A percentile compares a stretch with the other conserved stretches of the same genome.
phyloP scores from a whole-genome alignment of 2,329 filamentous ascomycete species.

The Stagonosporopsis cucurbitacearum region DNA sequence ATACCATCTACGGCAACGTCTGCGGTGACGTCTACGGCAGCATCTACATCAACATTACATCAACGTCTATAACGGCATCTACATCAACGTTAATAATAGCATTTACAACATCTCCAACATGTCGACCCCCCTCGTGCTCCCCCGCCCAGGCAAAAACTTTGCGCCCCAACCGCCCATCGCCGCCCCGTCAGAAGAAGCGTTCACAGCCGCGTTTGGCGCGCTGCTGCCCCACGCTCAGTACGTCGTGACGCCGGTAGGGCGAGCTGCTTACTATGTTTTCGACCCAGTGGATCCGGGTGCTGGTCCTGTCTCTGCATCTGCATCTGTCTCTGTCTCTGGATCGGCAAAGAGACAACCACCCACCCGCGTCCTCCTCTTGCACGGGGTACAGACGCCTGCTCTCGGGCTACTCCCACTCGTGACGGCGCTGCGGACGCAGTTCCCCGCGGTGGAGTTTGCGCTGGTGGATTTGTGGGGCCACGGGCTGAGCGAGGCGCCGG shows the following conservation, averaged over 20 bases:
- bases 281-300: neutral
- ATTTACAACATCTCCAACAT: neutral
- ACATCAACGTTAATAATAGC: neutral
- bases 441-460: slow-evolving; percentile 51
- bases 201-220: slow-evolving; percentile 48
- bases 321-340: too few relatives aligned
- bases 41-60: too few relatives aligned
- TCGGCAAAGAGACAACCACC: neutral
- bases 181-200: slow-evolving; percentile 48
- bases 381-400: slow-evolving; percentile 60
- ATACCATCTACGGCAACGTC: too few relatives aligned
- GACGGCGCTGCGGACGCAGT: slow-evolving; percentile 41
- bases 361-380: slow-evolving; percentile 53
- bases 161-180: slow-evolving; percentile 25
- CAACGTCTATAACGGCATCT: neutral
- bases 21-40: too few relatives aligned
- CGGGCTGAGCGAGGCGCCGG: slow-evolving; percentile 58
- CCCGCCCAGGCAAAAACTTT: slow-evolving; percentile 32
- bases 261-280: slow-evolving; percentile 52
- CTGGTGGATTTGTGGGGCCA: slow-evolving; percentile 62
- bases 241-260: slow-evolving; percentile 43
- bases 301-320: neutral
- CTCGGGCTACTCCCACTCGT: slow-evolving; percentile 57
- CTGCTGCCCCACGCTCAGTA: slow-evolving; percentile 51
- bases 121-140: slow-evolving; percentile 22